Evolutionary conservation across 2,329 filamentous ascomycete genomes (phyloP), one percentile per base, ranked within the genome.

Genomic region (Trichoderma sp.): DNA sequence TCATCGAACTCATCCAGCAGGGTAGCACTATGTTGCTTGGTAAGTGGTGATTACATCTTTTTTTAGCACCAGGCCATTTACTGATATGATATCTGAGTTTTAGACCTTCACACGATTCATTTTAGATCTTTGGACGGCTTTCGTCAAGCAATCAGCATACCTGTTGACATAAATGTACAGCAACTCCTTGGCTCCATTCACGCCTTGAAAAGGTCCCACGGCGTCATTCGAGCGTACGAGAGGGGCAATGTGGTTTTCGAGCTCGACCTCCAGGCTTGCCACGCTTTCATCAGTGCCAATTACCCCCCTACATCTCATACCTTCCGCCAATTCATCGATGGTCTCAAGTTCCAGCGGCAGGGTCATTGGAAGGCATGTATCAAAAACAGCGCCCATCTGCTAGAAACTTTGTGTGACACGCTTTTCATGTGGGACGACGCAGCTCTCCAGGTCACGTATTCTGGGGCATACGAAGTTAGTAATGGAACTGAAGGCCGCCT

Each of bases 261-360:
- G 18, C 68, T 70, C 21, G 21, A 70, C 24, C 52, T 68, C n/a
- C 49, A 34, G 3, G 30, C 65, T n/a, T 68, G 64, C 18, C 43
- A 55, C 39, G 13, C 13, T 26, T 70, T 59, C n/a, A 26, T 70
- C 28, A 66, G 49, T 24, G 37, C 30, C 11, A 59, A 10, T 30
- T 59, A 39, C 39, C 7, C 55, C 1, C 68, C 61, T 5, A n/a
- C 21, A n/a, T 14, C 14, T 1, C 61, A 55, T 21, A 21, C 55
- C 1, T 69, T 69, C 39, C 55, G 18, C 4, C 34, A 66, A 14
- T 61, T 66, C 55, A 69, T 69, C n/a, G 14, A 69, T 32, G 28
- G 51, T 3, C 68, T 66, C 30, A 54, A 49, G 30, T 14, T 60
- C 16, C 28, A 66, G 10, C 68, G 34, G 30, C 55, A 55, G 7